A percentile compares a stretch with the other conserved stretches of the same genome.
These are phyloP conservation scores for Aureobasidium leucospermi DNA, from an alignment of 2,329 filamentous ascomycete species.

Conservation along the genomic window DNA sequence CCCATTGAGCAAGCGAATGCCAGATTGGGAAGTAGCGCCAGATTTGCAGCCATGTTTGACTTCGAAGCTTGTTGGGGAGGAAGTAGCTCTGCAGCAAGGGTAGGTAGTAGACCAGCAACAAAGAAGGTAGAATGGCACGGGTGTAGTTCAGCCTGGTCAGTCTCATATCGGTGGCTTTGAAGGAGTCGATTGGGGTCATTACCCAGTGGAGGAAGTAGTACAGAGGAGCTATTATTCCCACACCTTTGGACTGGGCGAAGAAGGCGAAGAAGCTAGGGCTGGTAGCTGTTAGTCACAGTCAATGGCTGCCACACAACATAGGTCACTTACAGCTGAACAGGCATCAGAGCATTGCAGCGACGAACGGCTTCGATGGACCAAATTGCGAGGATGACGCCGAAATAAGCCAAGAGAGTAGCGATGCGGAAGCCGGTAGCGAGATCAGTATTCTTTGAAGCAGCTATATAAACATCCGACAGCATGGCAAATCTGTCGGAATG, in stretches of 20 bases:
- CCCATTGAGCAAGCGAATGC: conserved; percentile 17
- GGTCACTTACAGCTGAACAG: background rate
- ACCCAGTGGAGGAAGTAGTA: conserved; percentile 34
- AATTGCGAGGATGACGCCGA: conserved; percentile 24
- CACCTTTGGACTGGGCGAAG: conserved; percentile 24
- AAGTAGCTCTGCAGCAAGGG: conserved; percentile 18
- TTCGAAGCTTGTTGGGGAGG: conserved; percentile 14
- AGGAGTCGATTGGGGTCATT: conserved; percentile 27
- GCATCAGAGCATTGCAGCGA: conserved; percentile 24
- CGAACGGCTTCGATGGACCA: conserved; percentile 25
- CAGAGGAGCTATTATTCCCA: conserved; percentile 28
- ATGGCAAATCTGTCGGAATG: background rate
- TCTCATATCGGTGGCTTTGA: conserved; percentile 28
- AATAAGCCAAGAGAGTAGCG: conserved; percentile 22
- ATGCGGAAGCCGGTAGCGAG: conserved; percentile 16
- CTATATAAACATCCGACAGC: background rate
- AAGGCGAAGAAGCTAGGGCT: conserved; percentile 23
- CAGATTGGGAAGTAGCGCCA: conserved; percentile 16
- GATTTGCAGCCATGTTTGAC: conserved; percentile 9
- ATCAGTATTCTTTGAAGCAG: conserved; percentile 2
- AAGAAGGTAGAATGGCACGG: conserved; percentile 25
- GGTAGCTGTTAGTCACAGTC: conserved; percentile 14
- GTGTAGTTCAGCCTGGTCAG: conserved; percentile 24
- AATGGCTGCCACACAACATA: background rate
- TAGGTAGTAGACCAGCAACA: conserved; percentile 22